Evolutionary conservation across 257 asterid genomes (phyloP), one percentile per base, ranked within the genome.

Genomic region (Salvia rosmarinus): DNA sequence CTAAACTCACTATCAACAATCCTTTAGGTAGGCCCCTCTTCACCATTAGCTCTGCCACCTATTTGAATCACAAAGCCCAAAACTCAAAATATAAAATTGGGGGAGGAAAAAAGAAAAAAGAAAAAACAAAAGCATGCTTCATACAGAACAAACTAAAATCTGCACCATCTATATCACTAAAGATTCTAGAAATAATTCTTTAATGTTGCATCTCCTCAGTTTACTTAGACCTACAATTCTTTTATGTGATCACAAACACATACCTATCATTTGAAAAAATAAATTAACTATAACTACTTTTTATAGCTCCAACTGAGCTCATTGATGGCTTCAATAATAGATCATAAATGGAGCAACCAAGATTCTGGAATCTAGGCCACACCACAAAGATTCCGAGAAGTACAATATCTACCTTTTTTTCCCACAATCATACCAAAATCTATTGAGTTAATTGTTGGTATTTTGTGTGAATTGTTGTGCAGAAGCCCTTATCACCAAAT

Each of bases 41-140:
- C 79, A 71, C 83, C 67, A 94, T 3, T 46, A 75, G n/a, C 77
- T 86, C 96, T 43, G 97, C 98, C 70, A 85, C 90, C 98, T 93
- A 74, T 65, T 50, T 6, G 40, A 47, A 43, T 21, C 42, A 59
- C 60, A 57, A 40, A 35, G 16, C 10, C 44, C 28, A 16, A 32
- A 13, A 49, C 10, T 5, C 1, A 30, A 9, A 19, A 9, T 5
- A 10, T 5, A 37, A 6, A 37, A 5, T 37, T 37, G 42, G 9
- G 9, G 7, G 1, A 1, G 2, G 7, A 9, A 8, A 19, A 7
- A 4, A 34, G 1, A 59, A 58, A 12, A 2, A 12, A 32, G 14
- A 16, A 47, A 17, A 13, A 5, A 30, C 44, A 37, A 16, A 49
- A 34, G 59, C 71, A 46, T 6, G 17, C 23, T 44, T 25, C 43